Conservation (phyloP, 257 asterid species). For the Nicotiana obtusifolia region DNA sequence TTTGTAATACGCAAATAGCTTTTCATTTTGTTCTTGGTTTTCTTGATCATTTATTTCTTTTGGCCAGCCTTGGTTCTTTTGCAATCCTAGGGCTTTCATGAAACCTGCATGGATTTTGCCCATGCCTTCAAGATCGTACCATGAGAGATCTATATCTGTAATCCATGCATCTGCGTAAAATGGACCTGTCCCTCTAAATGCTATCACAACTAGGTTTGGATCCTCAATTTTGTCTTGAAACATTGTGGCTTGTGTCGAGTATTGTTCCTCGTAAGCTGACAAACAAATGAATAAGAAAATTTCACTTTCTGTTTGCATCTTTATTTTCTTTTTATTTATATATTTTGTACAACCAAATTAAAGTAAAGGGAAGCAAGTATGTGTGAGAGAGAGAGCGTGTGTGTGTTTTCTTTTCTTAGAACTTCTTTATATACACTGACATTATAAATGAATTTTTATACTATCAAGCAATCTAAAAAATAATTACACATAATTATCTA, state of each 20-base stretch:
- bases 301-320: too few relatives aligned
- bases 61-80: conserved; percentile 49
- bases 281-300: not conserved
- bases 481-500: too few relatives aligned
- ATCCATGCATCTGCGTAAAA: conserved; percentile 51
- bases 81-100: conserved; percentile 63
- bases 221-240: conserved; percentile 30
- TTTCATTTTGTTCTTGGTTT: not conserved
- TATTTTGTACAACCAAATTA: not conserved
- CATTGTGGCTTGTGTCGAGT: conserved; percentile 45
- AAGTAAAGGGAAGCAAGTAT: not conserved
- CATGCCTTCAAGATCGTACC: conserved; percentile 44
- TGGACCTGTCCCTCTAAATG: conserved; percentile 67
- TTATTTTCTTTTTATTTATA: too few relatives aligned
- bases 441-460: too few relatives aligned
- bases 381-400: too few relatives aligned
- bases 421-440: too few relatives aligned
- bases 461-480: too few relatives aligned
- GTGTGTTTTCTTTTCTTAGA: too few relatives aligned
- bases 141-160: conserved; percentile 52
- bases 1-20: conserved; percentile 49
- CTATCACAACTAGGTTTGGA: conserved; percentile 37
- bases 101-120: conserved; percentile 64
- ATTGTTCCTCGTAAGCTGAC: conserved; percentile 34
- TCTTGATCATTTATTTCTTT: conserved; percentile 13